Conservation (phyloP, 1,139 yeast genomes). For the Diutina sp. region DNA sequence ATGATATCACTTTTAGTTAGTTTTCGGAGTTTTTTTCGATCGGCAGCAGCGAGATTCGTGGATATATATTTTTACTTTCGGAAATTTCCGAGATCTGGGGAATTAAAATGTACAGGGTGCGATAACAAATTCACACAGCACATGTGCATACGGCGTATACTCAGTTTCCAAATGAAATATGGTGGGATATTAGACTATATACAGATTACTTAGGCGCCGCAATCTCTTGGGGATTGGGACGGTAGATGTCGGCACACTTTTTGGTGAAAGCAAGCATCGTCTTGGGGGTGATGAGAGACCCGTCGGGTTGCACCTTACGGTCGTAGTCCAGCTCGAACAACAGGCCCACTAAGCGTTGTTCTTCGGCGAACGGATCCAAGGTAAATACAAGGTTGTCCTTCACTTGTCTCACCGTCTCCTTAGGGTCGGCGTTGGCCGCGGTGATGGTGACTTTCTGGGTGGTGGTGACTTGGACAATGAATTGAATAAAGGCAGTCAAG, state of each 20-base stretch:
- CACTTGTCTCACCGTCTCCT: constrained; percentile 40
- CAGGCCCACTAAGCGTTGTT: constrained; percentile 64
- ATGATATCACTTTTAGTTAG: not conserved
- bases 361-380: constrained; percentile 59
- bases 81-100: not conserved
- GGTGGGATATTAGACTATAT: not conserved
- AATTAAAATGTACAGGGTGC: not conserved
- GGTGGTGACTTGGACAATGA: constrained; percentile 66
- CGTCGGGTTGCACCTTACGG: constrained; percentile 25
- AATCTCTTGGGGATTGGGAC: constrained; percentile 6
- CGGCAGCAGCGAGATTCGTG: not conserved
- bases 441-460: constrained; percentile 51
- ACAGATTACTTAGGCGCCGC: not conserved
- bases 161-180: too few species aligned
- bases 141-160: not conserved
- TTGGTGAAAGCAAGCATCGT: constrained; percentile 18
- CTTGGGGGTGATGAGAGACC: constrained; percentile 21
- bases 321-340: constrained; percentile 54
- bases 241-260: constrained; percentile 36
- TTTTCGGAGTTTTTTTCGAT: not conserved
- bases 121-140: not conserved
- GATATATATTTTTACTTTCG: not conserved
- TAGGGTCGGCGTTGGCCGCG: constrained; percentile 15
- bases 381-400: constrained; percentile 68
- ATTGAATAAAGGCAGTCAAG: constrained; percentile 57